Evolutionary conservation across 139 green algal genomes (phyloP), one percentile per base, ranked within the genome.

Genomic region (Chlamydomonas incerta): DNA sequence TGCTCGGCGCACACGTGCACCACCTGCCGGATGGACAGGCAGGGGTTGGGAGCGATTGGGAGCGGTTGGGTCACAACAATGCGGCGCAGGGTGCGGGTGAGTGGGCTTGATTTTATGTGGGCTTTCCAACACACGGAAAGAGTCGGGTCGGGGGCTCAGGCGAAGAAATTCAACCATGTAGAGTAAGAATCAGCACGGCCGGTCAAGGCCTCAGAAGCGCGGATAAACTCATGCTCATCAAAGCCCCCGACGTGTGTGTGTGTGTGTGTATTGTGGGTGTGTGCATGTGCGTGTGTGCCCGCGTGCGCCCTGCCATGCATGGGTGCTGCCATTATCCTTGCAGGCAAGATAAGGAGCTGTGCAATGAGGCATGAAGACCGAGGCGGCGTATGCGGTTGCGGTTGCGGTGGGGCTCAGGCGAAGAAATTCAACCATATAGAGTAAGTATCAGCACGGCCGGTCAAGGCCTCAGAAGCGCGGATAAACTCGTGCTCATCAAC

Each of bases 1-100:
- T 97, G 95, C 87, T 97, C 95, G 6, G 96, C 96, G 83, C 96
- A 99, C 55, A 99, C 96, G n/a, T 99, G 96, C 66, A 98, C 95
- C 72, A 97, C 93, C 93, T 98, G 93, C 4, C 24, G 21, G 41
- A 34, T 5, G 11, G 66, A n/a, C 8, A 10, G 70, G 70, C 17
- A 23, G 46, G 28, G 57, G 14, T 8, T 8, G 57, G 57, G 57
- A 18, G 14, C 24, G 57, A 65, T 14, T 15, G 3, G 60, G 23
- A 31, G 24, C 2, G 17, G 60, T n/a, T n/a, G n/a, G n/a, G n/a
- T n/a, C n/a, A n/a, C n/a, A n/a, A n/a, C n/a, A n/a, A n/a, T n/a
- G n/a, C 13, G n/a, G 66, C 10, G 24, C 11, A 72, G 41, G 66
- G 29, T 11, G 66, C 10, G 66, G 62, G 62, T n/a, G n/a, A n/a